phyloP scores from a whole-genome alignment of 2,329 filamentous ascomycete species.

The Fusarium metavorans region DNA sequence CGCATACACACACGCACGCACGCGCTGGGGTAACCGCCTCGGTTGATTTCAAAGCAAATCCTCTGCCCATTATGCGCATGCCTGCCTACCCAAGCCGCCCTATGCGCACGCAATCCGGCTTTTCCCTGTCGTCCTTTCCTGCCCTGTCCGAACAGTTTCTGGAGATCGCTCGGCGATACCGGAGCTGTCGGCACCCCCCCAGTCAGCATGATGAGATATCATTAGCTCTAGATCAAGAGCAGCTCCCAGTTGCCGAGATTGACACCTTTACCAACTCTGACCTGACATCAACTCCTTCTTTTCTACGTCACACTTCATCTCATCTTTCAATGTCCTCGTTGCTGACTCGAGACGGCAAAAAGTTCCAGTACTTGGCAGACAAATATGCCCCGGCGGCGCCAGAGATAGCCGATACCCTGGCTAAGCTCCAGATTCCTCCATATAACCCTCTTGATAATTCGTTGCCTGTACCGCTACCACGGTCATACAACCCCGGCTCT shows the following conservation, averaged over 20 bases:
- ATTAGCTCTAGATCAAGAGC: conserved; percentile 91
- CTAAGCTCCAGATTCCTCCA: conserved; percentile 74
- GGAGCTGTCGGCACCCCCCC: conserved; percentile 34
- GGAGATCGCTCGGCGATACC: conserved; percentile 41
- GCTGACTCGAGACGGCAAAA: conserved; percentile 41
- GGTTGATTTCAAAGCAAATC: conserved; percentile 34
- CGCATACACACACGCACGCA: background rate
- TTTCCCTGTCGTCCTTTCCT: conserved; percentile 15
- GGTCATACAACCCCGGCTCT: conserved; percentile 54
- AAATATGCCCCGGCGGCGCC: conserved; percentile 75
- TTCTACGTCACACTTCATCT: conserved; percentile 10
- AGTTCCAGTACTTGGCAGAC: conserved; percentile 75
- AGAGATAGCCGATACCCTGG: conserved; percentile 75
- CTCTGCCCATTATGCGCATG: conserved; percentile 1
- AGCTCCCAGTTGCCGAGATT: conserved; percentile 66
- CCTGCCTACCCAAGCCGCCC: background rate
- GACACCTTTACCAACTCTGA: conserved; percentile 64
- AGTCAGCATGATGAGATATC: conserved; percentile 55
- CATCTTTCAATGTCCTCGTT: conserved; percentile 27
- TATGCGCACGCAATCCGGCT: conserved; percentile 19
- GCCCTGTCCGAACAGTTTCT: conserved; percentile 15
- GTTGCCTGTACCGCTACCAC: conserved; percentile 66
- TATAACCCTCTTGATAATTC: conserved; percentile 61
- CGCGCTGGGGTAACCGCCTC: background rate
- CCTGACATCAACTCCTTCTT: conserved; percentile 30